Evolutionary conservation across 1,284 basidiomycete species (phyloP), one percentile per base, ranked within the genome.

Genomic region (Ganoderma meredithae): DNA sequence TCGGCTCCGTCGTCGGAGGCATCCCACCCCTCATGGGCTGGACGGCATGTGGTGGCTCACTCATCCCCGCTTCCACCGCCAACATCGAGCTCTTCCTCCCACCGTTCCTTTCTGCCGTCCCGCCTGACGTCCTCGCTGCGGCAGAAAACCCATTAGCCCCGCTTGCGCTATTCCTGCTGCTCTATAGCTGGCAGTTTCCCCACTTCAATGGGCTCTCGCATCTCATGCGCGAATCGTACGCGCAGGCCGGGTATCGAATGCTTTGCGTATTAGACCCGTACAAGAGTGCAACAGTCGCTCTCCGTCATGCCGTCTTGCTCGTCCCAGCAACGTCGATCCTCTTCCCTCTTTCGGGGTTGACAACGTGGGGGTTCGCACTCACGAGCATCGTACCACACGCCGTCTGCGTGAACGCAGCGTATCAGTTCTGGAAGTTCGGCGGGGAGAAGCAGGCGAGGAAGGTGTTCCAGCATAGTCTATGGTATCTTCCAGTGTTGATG

Each of bases 101-200:
- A 0, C 76, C 81, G 12, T 83, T 83, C 74, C 77, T 84, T 53
- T 72, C 77, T 22, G 74, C 79, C 19, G 72, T 80, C 69, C 69
- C 75, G n/a, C 74, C 79, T 8, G 86, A 89, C 72, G 56, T 83
- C 22, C 41, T 68, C 6, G 78, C 85, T 31, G 76, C 85, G 64
- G 82, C 90, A 65, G 87, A 93, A 76, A 95, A 94, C 76, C 90
- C 94, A 1, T 87, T 97, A 52, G 89, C 91, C 0, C 89, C 94
- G 0, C 80, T 93, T 65, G 88, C 91, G 1, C 83, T 98, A 2
- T 95, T 93, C 80, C 83, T 90, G 77, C 81, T 98, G 62, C 87
- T 99, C 15, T 99, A 92, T 82, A 94, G 93, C 68, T 99, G 98
- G 98, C 98, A 99, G 78, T 99, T 99, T 80, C 97, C 98, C 22